These are phyloP conservation scores for Cryptococcus sp. DNA, from an alignment of 1,284 basidiomycete genomes.

Conservation along the genomic window DNA sequence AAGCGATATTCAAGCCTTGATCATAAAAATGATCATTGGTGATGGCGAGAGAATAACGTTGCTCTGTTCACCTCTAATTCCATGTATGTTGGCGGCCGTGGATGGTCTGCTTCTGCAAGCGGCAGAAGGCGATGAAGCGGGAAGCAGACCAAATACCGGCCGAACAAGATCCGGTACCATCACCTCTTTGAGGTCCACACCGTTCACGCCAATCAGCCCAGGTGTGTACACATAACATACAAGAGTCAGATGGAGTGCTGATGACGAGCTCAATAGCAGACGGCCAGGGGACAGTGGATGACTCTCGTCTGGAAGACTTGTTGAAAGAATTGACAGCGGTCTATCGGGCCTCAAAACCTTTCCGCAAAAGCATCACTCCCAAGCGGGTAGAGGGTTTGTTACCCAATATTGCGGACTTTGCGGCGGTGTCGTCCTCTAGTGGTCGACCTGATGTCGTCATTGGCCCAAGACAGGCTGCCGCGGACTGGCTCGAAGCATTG, in stretches of 20 bases:
- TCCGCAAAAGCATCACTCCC: constrained; percentile 36
- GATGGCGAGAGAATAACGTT: constrained; percentile 20
- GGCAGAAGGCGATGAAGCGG: constrained; percentile 29
- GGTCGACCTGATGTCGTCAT: constrained; percentile 21
- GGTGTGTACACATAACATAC: constrained; percentile 13
- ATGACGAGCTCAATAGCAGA: not conserved
- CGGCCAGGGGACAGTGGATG: constrained; percentile 6
- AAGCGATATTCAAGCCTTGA: constrained; percentile 34
- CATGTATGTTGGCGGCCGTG: constrained; percentile 38
- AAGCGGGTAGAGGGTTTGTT: constrained; percentile 46
- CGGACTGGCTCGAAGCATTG: constrained; percentile 32
- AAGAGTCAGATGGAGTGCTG: not conserved
- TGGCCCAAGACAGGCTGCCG: constrained; percentile 29
- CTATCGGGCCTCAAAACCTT: constrained; percentile 34
- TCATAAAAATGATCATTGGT: constrained; percentile 36
- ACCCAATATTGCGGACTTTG: constrained; percentile 48
- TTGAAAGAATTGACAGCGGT: constrained; percentile 34
- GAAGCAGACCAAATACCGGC: constrained; percentile 14
- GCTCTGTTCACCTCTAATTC: constrained; percentile 32
- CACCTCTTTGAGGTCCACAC: constrained; percentile 29
- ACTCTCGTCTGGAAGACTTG: constrained; percentile 31
- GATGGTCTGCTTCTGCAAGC: constrained; percentile 39
- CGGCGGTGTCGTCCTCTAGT: constrained; percentile 36
- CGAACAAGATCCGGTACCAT: constrained; percentile 33
- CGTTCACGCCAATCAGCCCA: constrained; percentile 18